Evolutionary conservation across 805 yeast species (phyloP), one percentile per base, ranked within the genome.

Genomic region (Metschnikowia corniflorae): DNA sequence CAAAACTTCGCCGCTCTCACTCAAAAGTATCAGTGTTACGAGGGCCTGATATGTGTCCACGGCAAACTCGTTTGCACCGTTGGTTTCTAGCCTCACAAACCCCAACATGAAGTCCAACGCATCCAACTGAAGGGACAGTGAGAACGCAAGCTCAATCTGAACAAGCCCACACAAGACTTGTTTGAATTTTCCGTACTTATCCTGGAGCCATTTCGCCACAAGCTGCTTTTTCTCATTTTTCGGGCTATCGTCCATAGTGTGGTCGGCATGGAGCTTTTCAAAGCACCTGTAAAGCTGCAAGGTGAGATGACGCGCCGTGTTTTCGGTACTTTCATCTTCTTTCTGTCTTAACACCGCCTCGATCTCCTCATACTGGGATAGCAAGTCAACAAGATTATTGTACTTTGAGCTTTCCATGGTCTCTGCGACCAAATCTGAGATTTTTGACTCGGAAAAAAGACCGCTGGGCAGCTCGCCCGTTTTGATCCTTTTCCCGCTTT

Each of bases 171-270:
- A 53, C 16, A 83, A 42, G 21, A 60, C 53, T 3, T 49, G 48
- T 49, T 80, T 78, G 61, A 65, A 84, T 16, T 63, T 58, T 25
- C 71, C 71, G 60, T 84, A 84, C 37, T 73, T 70, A 32, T 73
- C 70, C 37, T 67, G 65, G 25, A 86, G 57, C 91, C 95, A 85
- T 46, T 70, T 67, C 22, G 71, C 71, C n/a, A 80, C 71, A 7
- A 70, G 49, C 13, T 62, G 58, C 42, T 70, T 69, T 37, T 75
- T 71, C 23, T 71, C 78, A 28, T 70, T 70, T 6, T 57, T 51
- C 28, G 56, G 60, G 10, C 59, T 56, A 7, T 32, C 13, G 17
- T 49, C 50, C 44, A 55, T 58, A 14, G 58, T 53, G 0, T 71
- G 72, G 4, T 66, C 57, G 29, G 66, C 58, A 25, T 75, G 60